Base-by-base conservation (phyloP, 1,284 basidiomycete species). In the Athelia sp. region DNA sequence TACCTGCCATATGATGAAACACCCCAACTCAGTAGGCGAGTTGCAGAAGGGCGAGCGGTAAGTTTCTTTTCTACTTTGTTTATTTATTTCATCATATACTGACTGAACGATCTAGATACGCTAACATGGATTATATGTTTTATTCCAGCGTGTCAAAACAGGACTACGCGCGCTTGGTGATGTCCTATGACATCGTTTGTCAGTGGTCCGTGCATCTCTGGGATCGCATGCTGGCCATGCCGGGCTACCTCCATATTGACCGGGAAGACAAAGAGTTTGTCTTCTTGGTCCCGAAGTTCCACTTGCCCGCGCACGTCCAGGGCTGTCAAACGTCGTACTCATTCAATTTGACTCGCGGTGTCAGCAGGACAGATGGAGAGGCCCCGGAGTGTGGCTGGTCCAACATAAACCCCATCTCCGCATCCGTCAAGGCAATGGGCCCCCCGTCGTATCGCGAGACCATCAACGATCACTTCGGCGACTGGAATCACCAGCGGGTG, bases 401-500 rank as follows among this genome's bases (percentile, higher is more conserved):
- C 6, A 24, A 50, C 23, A 45, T 58, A 24, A 62, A 62, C 29
- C 52, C 51, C 0, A 23, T 58, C 0, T 48, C 58, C 0, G 29
- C 49, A 0, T 59, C 54, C 19, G 58, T 57, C 0, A 36, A 48
- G 19, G 59, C 63, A 34, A 66, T 64, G 61, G 50, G 48, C 2
- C 56, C 55, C 0, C 58, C 54, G 1, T n/a, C 34, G 9, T 40
- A 57, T 4, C 54, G 52, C 11, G 62, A 65, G 23, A 45, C 53
- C 0, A 11, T 62, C 11, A 53, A 63, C 42, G 58, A 60, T 34
- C 54, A 57, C 35, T 58, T 50, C 43, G 54, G 54, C 18, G 47
- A 48, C 10, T 61, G 56, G 62, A 65, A 65, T 36, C 63, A 57
- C 57, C 19, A 31, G 15, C 64, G 63, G 45, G 4, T 54, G 19